Base-by-base conservation (phyloP, 148 eudicot species). In the Fallopia convolvulus region DNA sequence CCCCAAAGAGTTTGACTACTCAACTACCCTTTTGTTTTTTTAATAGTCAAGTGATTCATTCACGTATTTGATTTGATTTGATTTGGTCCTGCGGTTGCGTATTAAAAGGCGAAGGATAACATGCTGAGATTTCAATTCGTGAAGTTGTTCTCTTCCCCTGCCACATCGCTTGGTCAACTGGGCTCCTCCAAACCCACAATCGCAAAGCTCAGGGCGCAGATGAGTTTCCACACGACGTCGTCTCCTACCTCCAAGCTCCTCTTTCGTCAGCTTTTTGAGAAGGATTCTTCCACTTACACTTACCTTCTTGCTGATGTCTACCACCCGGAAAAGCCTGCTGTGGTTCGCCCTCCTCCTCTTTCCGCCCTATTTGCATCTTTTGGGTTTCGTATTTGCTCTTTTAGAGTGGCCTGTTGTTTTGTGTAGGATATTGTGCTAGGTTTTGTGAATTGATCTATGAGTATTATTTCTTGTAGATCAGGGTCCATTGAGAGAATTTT, bases 221-320 rank as follows among this genome's bases (percentile, higher is more conserved):
- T 89, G 95, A 85, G 79, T 56, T 83, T 83, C 40, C 86, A 84
- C 72, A 18, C 91, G 72, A 83, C 91, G 74, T 82, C 90, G 79
- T 88, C 95, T 72, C 65, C 44, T 71, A 44, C 78, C 4, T 80
- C 86, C 6, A 91, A 85, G 84, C 87, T 87, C 56, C 74, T 95
- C 74, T 89, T 95, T 77, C 85, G 97, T 0, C 99, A 95, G 87
- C 92, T 95, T 3, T 95, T 95, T 56, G 99, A 94, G 91, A 91
- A 91, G 83, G 99, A 92, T 1, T 95, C 97, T 13, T 91, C 89
- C 14, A 95, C 99, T 52, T 95, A 86, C 66, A 92, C 99, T 75
- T 95, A 95, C 79, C 99, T 95, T 78, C 92, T 95, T 61, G 99
- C 99, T 47, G 99, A 95, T 86, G 83, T 84, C 65, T 86, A 91